phyloP scores from a whole-genome alignment of 2,329 filamentous ascomycete genomes.

The Myriangium duriaei region DNA sequence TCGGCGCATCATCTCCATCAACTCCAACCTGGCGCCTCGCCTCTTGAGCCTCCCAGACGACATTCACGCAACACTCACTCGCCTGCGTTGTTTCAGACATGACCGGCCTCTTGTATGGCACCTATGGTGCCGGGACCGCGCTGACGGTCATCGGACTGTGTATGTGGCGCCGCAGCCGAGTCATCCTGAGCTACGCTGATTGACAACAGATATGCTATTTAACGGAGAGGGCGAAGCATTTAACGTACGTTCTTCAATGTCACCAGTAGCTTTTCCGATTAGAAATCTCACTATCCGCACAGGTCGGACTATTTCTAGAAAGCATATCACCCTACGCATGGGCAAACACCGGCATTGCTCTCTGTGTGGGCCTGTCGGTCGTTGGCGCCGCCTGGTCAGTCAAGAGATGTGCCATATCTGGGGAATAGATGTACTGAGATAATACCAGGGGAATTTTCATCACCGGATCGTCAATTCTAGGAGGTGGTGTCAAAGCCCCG shows the following conservation, averaged over 20 bases:
- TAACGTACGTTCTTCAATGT: constrained; percentile 50
- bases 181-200: constrained; percentile 16
- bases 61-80: too few species aligned
- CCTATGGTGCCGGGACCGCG: constrained; percentile 23
- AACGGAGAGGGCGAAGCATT: constrained; percentile 92
- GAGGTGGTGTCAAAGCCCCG: constrained; percentile 89
- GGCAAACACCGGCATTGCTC: constrained; percentile 78
- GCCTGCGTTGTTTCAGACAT: constrained; percentile 16
- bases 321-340: constrained; percentile 87
- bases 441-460: constrained; percentile 90
- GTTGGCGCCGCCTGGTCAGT: constrained; percentile 91
- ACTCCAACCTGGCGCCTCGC: constrained; percentile 1
- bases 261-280: neutral
- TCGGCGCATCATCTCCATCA: constrained; percentile 9
- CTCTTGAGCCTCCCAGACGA: constrained; percentile 9
- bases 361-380: constrained; percentile 93
- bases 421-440: constrained; percentile 3
- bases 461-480: constrained; percentile 92
- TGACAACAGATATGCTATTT: constrained; percentile 84
- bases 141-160: constrained; percentile 26
- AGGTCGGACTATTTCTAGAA: constrained; percentile 90
- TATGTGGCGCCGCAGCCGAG: constrained; percentile 15
- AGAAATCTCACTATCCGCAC: constrained; percentile 12
- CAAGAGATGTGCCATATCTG: neutral
- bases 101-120: constrained; percentile 24